Conservation (phyloP, 2,329 filamentous ascomycete genomes). For the Alternaria triticimaculans region DNA sequence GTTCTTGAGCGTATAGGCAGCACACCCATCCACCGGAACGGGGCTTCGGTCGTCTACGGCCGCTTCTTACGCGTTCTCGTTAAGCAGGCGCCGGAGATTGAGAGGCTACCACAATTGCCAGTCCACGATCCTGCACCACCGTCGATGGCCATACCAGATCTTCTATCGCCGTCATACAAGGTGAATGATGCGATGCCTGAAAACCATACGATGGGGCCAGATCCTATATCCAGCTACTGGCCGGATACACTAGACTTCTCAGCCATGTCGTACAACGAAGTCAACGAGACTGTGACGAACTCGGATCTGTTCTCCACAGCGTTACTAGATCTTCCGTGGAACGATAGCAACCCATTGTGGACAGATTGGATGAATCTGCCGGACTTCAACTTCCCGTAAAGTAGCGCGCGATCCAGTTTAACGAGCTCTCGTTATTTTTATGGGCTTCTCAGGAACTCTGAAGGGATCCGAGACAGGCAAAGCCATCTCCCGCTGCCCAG, state of each 20-base stretch:
- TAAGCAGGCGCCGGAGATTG: slow-evolving; percentile 35
- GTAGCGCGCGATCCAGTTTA: neutral
- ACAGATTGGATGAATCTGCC: slow-evolving; percentile 45
- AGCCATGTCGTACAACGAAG: slow-evolving; percentile 73
- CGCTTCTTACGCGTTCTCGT: slow-evolving; percentile 59
- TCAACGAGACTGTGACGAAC: slow-evolving; percentile 69
- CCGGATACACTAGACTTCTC: slow-evolving; percentile 63
- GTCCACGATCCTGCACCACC: slow-evolving; percentile 10
- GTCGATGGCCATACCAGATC: slow-evolving; percentile 15
- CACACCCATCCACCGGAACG: slow-evolving; percentile 70
- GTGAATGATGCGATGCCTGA: slow-evolving; percentile 9
- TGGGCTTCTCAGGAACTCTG: neutral
- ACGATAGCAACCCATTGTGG: slow-evolving; percentile 55
- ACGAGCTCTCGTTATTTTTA: fast-evolving
- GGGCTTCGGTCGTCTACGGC: slow-evolving; percentile 67
- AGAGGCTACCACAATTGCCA: neutral
- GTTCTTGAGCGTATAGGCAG: slow-evolving; percentile 73
- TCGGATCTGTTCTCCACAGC: slow-evolving; percentile 65
- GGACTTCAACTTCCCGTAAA: slow-evolving; percentile 39
- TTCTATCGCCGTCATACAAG: slow-evolving; percentile 9
- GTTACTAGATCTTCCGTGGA: slow-evolving; percentile 64
- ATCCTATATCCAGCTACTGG: slow-evolving; percentile 29
- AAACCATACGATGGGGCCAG: slow-evolving; percentile 9
- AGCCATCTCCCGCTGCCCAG: too few species aligned
- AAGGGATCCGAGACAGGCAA: too few species aligned